Evolutionary conservation across 2,329 filamentous ascomycete species (phyloP).

Genomic region (Penicillium sp.): DNA sequence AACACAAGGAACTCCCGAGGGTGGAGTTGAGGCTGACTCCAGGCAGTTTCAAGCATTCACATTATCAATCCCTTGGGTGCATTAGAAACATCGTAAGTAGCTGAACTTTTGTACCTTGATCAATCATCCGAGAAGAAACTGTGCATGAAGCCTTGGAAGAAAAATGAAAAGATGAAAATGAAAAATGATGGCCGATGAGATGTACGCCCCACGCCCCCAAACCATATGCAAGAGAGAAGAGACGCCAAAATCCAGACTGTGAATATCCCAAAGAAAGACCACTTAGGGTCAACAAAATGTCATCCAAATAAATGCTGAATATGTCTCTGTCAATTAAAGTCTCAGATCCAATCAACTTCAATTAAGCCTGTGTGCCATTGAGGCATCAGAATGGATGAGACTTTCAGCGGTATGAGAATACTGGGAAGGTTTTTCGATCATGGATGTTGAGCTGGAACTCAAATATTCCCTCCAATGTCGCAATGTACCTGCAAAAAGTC

Average conservation of each 20-base stretch:
- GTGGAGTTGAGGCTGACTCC: background rate
- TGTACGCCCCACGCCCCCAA: conserved; percentile 18
- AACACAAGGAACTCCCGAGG: too few relatives aligned
- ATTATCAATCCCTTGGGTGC: background rate
- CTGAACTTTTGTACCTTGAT: conserved; percentile 18
- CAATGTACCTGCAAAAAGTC: conserved; percentile 39
- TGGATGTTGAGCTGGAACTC: conserved; percentile 45
- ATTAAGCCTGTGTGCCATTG: background rate
- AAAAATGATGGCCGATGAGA: conserved; percentile 6
- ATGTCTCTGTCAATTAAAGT: background rate
- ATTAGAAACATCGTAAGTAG: conserved; percentile 11
- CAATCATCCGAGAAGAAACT: conserved; percentile 12
- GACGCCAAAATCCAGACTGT: conserved; percentile 1
- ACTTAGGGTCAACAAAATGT: background rate
- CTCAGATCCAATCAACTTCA: background rate
- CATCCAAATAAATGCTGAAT: background rate
- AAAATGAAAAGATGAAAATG: background rate
- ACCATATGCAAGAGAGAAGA: conserved; percentile 17
- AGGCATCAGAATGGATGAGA: background rate
- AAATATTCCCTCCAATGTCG: conserved; percentile 47
- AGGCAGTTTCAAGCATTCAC: background rate
- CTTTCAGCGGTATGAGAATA: conserved; percentile 39
- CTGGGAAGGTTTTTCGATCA: conserved; percentile 46
- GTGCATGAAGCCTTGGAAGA: conserved; percentile 2
- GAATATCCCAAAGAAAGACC: background rate